Evolutionary conservation across 2,329 filamentous ascomycete genomes (phyloP).

Genomic region (Aspergillus pseudotamarii): DNA sequence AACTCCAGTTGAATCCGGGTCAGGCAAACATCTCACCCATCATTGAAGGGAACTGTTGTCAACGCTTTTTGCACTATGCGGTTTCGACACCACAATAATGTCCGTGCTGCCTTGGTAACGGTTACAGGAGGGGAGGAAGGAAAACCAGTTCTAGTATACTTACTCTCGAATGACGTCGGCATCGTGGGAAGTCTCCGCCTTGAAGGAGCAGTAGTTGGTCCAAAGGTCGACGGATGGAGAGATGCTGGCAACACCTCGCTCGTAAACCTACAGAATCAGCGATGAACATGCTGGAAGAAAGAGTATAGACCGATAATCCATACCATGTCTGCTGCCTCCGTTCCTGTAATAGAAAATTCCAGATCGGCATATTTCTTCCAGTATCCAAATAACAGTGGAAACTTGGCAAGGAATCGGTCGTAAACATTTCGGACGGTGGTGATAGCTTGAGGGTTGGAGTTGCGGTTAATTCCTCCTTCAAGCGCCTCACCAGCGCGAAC

Average conservation of each 20-base stretch:
- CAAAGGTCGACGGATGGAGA: slow-evolving; percentile 93
- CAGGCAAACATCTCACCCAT: slow-evolving; percentile 70
- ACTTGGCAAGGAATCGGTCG: slow-evolving; percentile 91
- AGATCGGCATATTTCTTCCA: slow-evolving; percentile 99
- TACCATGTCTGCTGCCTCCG: slow-evolving; percentile 96
- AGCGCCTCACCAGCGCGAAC: slow-evolving; percentile 79
- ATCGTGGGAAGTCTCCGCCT: slow-evolving; percentile 95
- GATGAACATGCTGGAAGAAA: neutral
- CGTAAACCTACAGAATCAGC: slow-evolving; percentile 71
- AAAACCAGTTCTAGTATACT: slow-evolving; percentile 73
- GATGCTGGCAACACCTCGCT: slow-evolving; percentile 91
- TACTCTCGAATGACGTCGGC: slow-evolving; percentile 98
- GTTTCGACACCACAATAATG: slow-evolving; percentile 40
- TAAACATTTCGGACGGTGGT: slow-evolving; percentile 84
- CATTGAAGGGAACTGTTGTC: slow-evolving; percentile 46
- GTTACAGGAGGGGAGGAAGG: slow-evolving; percentile 63
- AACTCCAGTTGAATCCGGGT: slow-evolving; percentile 46
- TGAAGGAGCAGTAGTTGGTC: slow-evolving; percentile 97
- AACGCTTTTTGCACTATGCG: slow-evolving; percentile 35
- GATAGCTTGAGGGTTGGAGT: slow-evolving; percentile 93
- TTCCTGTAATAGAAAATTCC: slow-evolving; percentile 95
- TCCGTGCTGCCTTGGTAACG: slow-evolving; percentile 44
- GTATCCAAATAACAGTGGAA: slow-evolving; percentile 94
- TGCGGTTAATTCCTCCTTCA: slow-evolving; percentile 92
- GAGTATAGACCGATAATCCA: slow-evolving; percentile 26